phyloP scores from a whole-genome alignment of 2,329 filamentous ascomycete species.

The Penicillium thymicola region DNA sequence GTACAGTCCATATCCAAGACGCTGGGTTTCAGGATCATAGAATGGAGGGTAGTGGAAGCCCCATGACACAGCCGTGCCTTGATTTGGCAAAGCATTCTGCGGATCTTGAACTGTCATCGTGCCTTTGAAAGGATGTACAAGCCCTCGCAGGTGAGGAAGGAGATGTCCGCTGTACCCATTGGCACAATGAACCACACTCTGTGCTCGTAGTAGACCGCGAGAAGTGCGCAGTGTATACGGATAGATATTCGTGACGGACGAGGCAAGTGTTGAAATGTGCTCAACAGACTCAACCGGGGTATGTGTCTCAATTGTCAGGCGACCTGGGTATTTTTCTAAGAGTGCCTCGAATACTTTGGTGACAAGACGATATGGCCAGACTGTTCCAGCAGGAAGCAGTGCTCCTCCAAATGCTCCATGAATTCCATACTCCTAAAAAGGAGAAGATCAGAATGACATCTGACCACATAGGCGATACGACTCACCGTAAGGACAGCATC shows the following conservation, averaged over 20 bases:
- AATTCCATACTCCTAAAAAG: conserved; percentile 18
- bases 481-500: conserved; percentile 14
- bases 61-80: conserved; percentile 27
- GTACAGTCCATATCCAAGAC: conserved; percentile 22
- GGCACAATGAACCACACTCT: conserved; percentile 43
- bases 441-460: not conserved
- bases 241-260: conserved; percentile 6
- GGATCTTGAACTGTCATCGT: conserved; percentile 46
- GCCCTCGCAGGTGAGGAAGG: conserved; percentile 39
- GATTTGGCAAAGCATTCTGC: conserved; percentile 14
- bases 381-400: conserved; percentile 30
- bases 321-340: conserved; percentile 21
- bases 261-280: conserved; percentile 3
- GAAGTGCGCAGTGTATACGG: conserved; percentile 35
- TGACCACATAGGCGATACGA: not conserved
- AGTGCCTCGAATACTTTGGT: conserved; percentile 26
- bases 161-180: conserved; percentile 45
- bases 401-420: conserved; percentile 23
- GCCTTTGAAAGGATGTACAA: conserved; percentile 39
- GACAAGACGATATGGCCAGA: conserved; percentile 40
- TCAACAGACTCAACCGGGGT: conserved; percentile 29
- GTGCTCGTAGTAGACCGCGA: conserved; percentile 35
- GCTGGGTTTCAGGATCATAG: conserved; percentile 17
- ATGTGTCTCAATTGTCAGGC: conserved; percentile 32
- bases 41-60: conserved; percentile 28